Base-by-base conservation (phyloP, 192 early-diverging fungal species). In the Coemansia sp. region DNA sequence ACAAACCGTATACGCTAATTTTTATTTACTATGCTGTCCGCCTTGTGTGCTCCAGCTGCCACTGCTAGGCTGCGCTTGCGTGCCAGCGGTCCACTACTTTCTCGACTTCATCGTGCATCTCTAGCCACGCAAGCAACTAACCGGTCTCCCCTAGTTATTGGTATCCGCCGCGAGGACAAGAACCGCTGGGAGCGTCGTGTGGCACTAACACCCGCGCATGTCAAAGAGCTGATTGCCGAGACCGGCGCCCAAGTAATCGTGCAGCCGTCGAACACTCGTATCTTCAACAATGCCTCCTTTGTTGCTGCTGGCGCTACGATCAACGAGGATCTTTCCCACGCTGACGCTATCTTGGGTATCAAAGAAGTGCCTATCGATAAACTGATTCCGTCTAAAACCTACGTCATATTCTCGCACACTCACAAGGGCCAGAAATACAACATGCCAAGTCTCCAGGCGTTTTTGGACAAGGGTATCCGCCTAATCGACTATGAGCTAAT, bases 401-500 rank as follows among this genome's bases (percentile, higher is more conserved):
- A 96, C 80, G 35, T 98, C 35, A 91, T 94, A 78, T 99, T 99
- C 66, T 97, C 95, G 57, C 97, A 99, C 82, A 98, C 95, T 1
- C 95, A 96, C 85, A 99, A 99, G 85, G 97, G 96, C 40, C 96
- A 97, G 63, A 40, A 61, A n/a, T 92, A 96, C 78, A 97, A 97
- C 79, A 95, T 96, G 94, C 89, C 90, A 38, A 90, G 93, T 81
- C 87, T 99, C 58, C 87, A 95, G 72, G 79, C 86, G 47, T 87
- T 96, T 47, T 83, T 99, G 42, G 95, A 98, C 79, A 94, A 95
- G 87, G 89, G 88, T 64, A 93, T 98, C 68, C 90, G 92, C 8
- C 78, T 99, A 52, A 93, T 98, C 50, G 97, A 99, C 83, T 99
- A 99, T 69, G 97, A 99, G 77, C 86, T 98, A 43, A 88, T 99